Conservation (phyloP, 2,329 filamentous ascomycete genomes). For the Microsporum audouinii region DNA sequence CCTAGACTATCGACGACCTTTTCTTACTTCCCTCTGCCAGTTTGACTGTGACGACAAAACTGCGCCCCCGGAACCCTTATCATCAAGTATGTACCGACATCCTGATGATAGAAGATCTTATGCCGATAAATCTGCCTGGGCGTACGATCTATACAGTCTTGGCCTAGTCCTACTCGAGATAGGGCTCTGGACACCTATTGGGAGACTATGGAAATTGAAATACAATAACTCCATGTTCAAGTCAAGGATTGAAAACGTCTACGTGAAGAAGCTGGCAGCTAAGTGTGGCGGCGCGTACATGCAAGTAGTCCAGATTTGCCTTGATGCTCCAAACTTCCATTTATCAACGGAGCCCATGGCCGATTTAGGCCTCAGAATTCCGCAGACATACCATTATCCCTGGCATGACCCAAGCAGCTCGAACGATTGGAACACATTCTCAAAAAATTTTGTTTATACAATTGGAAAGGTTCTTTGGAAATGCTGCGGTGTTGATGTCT, state of each 20-base stretch:
- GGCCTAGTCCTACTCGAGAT: constrained; percentile 52
- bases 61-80: constrained; percentile 32
- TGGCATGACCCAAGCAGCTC: constrained; percentile 33
- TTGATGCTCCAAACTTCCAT: constrained; percentile 45
- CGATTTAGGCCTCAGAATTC: constrained; percentile 31
- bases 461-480: constrained; percentile 33
- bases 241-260: constrained; percentile 51
- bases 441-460: constrained; percentile 36
- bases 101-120: constrained; percentile 37
- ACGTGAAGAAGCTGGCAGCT: constrained; percentile 48
- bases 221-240: constrained; percentile 53
- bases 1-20: constrained; percentile 42
- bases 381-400: constrained; percentile 33
- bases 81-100: constrained; percentile 50
- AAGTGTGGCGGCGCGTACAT: constrained; percentile 55
- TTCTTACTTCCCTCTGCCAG: constrained; percentile 48
- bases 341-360: constrained; percentile 33
- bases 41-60: constrained; percentile 43
- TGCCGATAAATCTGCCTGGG: constrained; percentile 31
- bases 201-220: constrained; percentile 53
- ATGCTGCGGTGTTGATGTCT: constrained; percentile 33
- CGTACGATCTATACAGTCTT: constrained; percentile 50
- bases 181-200: constrained; percentile 52
- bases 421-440: constrained; percentile 32
- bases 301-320: constrained; percentile 50